These are phyloP conservation scores for Apiospora kogelbergensis DNA, from an alignment of 2,329 filamentous ascomycete species.

Conservation along the genomic window DNA sequence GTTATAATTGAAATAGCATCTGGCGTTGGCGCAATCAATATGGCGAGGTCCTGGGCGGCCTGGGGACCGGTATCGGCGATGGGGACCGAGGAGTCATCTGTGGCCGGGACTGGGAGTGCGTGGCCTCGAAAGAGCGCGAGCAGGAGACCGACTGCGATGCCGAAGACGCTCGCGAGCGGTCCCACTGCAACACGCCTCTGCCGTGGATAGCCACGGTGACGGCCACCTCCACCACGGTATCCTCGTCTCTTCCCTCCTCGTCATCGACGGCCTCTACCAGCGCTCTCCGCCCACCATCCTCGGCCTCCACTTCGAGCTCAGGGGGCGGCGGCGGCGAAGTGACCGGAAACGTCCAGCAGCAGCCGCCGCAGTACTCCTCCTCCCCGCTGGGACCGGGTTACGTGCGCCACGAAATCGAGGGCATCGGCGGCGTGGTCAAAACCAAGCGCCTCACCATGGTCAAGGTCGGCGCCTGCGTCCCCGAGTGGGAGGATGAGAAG, in stretches of 20 bases:
- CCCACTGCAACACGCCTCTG: conserved; percentile 18
- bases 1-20: conserved; percentile 46
- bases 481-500: conserved; percentile 80
- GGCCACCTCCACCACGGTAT: conserved; percentile 11
- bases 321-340: conserved; percentile 8
- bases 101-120: conserved; percentile 73
- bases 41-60: conserved; percentile 73
- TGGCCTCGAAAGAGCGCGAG: conserved; percentile 75
- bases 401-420: conserved; percentile 83
- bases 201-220: conserved; percentile 13
- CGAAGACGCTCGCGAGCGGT: conserved; percentile 61
- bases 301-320: conserved; percentile 13
- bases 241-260: conserved; percentile 19
- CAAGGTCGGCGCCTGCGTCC: conserved; percentile 78
- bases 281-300: not conserved
- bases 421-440: conserved; percentile 85
- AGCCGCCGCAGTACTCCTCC: conserved; percentile 37
- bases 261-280: conserved; percentile 19
- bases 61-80: conserved; percentile 85
- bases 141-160: conserved; percentile 84
- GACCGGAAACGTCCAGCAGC: conserved; percentile 22
- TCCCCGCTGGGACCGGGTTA: conserved; percentile 69
- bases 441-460: conserved; percentile 84
- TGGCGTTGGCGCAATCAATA: conserved; percentile 92
- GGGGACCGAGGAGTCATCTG: conserved; percentile 87